Percentiles rank a stretch among this genome's conserved stretches.
Conservation (phyloP, 1,284 basidiomycete genomes). For the Rhodotorula sp. region DNA sequence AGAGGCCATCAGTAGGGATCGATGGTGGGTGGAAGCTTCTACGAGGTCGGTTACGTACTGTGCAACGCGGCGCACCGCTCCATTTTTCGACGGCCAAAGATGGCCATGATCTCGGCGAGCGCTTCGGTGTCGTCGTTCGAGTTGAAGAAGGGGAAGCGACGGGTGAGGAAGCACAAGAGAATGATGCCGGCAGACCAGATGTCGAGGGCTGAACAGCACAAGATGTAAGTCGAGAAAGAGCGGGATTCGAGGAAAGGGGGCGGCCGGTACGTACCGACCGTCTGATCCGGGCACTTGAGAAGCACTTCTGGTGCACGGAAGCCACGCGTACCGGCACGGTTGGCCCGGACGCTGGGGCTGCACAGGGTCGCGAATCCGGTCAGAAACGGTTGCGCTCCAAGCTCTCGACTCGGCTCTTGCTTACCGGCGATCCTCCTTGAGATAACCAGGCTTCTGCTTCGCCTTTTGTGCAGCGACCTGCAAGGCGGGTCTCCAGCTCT, state of each 20-base stretch:
- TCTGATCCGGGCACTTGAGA: conserved; percentile 91
- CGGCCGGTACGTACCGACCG: conserved; percentile 64
- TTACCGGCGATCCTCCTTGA: conserved; percentile 51
- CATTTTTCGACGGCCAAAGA: conserved; percentile 81
- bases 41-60: conserved; percentile 59
- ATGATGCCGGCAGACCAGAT: conserved; percentile 95
- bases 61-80: conserved; percentile 85
- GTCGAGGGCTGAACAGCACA: conserved; percentile 71
- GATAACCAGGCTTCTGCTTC: conserved; percentile 50
- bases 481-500: conserved; percentile 54
- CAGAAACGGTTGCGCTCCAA: background rate
- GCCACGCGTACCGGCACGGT: conserved; percentile 92
- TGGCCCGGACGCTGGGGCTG: conserved; percentile 80
- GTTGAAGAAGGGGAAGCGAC: conserved; percentile 93
- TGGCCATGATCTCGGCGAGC: conserved; percentile 85
- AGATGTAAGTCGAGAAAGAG: background rate
- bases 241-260: background rate
- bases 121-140: conserved; percentile 94
- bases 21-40: background rate
- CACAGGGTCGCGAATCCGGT: no score
- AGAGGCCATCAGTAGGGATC: background rate
- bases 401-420: background rate
- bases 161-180: conserved; percentile 84
- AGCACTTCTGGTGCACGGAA: conserved; percentile 97
- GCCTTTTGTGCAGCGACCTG: conserved; percentile 53